A percentile compares a stretch with the other conserved stretches of the same genome.
phyloP scores from a whole-genome alignment of 2,329 filamentous ascomycete species.

The Coniochaeta ligniaria region DNA sequence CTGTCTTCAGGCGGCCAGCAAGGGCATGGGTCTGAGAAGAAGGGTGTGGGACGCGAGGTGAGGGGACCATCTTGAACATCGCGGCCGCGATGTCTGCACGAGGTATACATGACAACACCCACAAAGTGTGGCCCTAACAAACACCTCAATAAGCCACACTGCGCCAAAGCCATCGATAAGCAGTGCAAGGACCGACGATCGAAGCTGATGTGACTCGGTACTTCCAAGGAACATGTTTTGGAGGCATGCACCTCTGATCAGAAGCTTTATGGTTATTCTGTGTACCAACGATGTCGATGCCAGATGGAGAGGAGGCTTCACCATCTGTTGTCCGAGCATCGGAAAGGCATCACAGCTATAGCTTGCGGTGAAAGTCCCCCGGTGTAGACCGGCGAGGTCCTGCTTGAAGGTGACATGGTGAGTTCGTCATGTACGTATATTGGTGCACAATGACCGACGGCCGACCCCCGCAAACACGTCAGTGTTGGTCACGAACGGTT shows the following conservation, averaged over 20 bases:
- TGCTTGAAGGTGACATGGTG: background rate
- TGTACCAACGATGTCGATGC: background rate
- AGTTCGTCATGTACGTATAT: background rate
- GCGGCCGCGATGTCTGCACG: background rate
- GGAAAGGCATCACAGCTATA: too few relatives aligned
- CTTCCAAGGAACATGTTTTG: background rate
- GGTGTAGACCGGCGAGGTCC: background rate
- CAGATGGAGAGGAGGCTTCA: background rate
- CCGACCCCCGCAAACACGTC: constrained; percentile 1
- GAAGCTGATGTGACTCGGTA: background rate
- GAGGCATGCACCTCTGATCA: background rate
- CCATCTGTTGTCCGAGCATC: background rate
- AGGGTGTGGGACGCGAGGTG: background rate
- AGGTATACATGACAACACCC: background rate
- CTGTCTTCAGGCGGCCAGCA: background rate
- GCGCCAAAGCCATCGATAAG: background rate
- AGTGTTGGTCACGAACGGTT: background rate
- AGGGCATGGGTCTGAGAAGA: too few relatives aligned
- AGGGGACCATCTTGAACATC: background rate
- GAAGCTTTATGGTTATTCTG: background rate
- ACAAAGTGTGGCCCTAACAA: background rate
- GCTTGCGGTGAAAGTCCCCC: background rate
- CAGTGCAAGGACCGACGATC: background rate
- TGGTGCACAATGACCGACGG: background rate
- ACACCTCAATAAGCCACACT: background rate